Percentiles rank a stretch among this genome's conserved stretches.
Conservation (phyloP, 345 rosid genomes). For the Dovyalis caffra region DNA sequence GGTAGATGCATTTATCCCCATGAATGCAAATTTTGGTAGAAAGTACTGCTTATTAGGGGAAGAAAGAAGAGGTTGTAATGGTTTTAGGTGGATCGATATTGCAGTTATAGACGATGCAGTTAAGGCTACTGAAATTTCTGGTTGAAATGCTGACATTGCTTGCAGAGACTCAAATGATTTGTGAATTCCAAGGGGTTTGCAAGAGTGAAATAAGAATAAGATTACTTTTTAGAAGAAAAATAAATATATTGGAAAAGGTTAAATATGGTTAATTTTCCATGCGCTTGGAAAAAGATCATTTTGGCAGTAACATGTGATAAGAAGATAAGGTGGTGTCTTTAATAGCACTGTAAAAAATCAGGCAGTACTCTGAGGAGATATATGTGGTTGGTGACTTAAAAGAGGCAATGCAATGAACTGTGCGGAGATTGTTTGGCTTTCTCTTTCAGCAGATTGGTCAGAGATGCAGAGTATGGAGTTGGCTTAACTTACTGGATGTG, state of each 20-base stretch:
- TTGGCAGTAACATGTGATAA: not conserved
- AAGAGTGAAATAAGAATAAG: not conserved
- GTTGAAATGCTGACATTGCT: not conserved
- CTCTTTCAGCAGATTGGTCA: not conserved
- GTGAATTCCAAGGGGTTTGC: not conserved
- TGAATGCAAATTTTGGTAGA: not conserved
- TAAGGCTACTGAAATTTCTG: not conserved
- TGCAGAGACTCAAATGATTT: not conserved
- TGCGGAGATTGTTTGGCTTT: not conserved
- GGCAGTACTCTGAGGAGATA: not conserved
- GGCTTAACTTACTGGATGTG: not conserved
- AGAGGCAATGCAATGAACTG: not conserved
- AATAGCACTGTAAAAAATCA: no score
- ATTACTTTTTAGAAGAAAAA: not conserved
- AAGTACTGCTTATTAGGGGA: not conserved
- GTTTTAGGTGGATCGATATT: not conserved
- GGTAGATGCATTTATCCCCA: not conserved
- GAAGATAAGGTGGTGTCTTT: not conserved
- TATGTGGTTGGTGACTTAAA: not conserved
- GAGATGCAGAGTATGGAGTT: not conserved
- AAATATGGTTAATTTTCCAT: not conserved
- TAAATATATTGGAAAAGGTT: not conserved
- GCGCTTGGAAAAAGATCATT: not conserved
- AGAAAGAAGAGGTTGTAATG: not conserved
- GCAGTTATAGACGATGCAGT: not conserved